Conservation (phyloP, 768 basidiomycete genomes). For the Naganishia vaughanmartiniae region DNA sequence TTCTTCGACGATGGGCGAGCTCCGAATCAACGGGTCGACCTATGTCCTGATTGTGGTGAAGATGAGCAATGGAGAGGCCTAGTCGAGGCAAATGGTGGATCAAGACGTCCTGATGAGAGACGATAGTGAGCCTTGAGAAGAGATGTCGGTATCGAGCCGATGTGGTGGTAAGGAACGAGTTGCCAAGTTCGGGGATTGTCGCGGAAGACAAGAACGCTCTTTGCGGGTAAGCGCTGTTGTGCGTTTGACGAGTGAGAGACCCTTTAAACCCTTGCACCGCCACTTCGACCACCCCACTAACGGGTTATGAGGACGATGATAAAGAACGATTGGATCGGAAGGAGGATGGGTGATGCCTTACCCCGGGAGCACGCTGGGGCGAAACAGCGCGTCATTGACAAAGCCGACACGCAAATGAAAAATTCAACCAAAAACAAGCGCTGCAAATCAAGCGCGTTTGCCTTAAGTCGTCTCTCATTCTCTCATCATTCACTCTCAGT, state of each 20-base stretch:
- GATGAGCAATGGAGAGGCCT: slow-evolving; percentile 36
- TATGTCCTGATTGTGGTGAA: slow-evolving; percentile 30
- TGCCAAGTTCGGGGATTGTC: slow-evolving; percentile 31
- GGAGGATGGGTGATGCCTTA: not conserved
- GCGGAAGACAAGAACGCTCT: slow-evolving; percentile 31
- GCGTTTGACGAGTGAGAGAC: slow-evolving; percentile 21
- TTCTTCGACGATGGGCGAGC: slow-evolving; percentile 24
- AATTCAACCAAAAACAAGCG: slow-evolving; percentile 7
- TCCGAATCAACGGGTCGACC: slow-evolving; percentile 26
- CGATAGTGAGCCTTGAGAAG: slow-evolving; percentile 31
- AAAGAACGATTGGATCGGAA: slow-evolving; percentile 5
- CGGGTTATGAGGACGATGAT: not conserved
- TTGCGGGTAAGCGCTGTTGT: slow-evolving; percentile 23
- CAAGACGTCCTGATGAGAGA: slow-evolving; percentile 42
- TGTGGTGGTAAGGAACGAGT: slow-evolving; percentile 15
- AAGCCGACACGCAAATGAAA: not conserved
- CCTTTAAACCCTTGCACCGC: slow-evolving; percentile 5
- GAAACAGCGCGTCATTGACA: not conserved
- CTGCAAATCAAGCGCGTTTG: slow-evolving; percentile 5
- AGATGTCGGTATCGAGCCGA: slow-evolving; percentile 26
- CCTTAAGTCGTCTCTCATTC: no score
- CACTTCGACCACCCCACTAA: not conserved
- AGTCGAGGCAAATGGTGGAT: slow-evolving; percentile 35
- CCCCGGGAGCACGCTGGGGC: slow-evolving; percentile 19
- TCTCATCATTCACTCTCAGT: no score